These are phyloP conservation scores for Myriangium duriaei DNA, from an alignment of 2,329 filamentous ascomycete species.

Conservation along the genomic window DNA sequence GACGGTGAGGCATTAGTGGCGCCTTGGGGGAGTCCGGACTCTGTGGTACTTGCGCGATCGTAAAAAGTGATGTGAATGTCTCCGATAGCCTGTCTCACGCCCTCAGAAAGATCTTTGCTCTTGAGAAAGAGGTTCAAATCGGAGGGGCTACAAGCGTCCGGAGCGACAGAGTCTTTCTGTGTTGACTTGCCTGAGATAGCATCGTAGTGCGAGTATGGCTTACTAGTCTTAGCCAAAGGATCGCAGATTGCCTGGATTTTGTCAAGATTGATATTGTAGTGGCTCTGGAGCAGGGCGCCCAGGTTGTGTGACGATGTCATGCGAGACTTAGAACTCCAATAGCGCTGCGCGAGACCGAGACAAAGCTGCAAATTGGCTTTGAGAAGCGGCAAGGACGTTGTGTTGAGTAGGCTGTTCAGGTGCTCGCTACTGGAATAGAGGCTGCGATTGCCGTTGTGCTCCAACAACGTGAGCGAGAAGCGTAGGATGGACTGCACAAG, in stretches of 20 bases:
- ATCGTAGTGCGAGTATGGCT: slow-evolving; percentile 40
- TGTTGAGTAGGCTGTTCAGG: slow-evolving; percentile 79
- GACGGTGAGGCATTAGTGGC: slow-evolving; percentile 37
- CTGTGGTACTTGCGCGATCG: slow-evolving; percentile 25
- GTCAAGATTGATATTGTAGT: slow-evolving; percentile 64
- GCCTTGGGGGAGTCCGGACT: slow-evolving; percentile 20
- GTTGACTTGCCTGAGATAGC: slow-evolving; percentile 58
- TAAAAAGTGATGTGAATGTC: slow-evolving; percentile 75
- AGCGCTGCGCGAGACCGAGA: slow-evolving; percentile 80
- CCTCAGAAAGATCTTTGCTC: slow-evolving; percentile 24
- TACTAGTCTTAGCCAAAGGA: slow-evolving; percentile 60
- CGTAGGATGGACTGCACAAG: slow-evolving; percentile 67
- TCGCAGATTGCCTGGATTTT: slow-evolving; percentile 71
- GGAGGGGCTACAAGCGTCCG: slow-evolving; percentile 57
- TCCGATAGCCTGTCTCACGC: slow-evolving; percentile 64
- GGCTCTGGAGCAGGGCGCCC: slow-evolving; percentile 62
- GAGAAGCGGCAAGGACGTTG: slow-evolving; percentile 67
- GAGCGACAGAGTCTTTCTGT: slow-evolving; percentile 49
- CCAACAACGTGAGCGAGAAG: slow-evolving; percentile 78
- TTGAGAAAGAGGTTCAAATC: slow-evolving; percentile 68
- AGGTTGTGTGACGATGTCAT: slow-evolving; percentile 26
- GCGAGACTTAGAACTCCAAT: slow-evolving; percentile 77
- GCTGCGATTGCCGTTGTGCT: slow-evolving; percentile 93
- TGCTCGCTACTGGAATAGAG: slow-evolving; percentile 90
- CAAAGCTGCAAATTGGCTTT: slow-evolving; percentile 67